Percentiles rank a stretch among this genome's conserved stretches.
Conservation (phyloP, 768 basidiomycete genomes). For the Russula earlei region DNA sequence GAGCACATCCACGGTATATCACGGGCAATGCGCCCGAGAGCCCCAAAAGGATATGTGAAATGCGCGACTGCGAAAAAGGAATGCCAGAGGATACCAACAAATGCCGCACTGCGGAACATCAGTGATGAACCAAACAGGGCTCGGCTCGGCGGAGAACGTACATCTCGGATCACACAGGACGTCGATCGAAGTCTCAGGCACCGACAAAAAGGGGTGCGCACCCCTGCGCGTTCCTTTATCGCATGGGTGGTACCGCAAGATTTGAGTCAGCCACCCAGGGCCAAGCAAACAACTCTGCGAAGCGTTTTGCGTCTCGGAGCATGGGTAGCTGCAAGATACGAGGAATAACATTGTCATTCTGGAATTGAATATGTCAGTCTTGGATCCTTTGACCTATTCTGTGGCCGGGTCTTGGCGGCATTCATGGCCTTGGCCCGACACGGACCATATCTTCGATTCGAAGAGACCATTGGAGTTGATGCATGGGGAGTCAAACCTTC, state of each 20-base stretch:
- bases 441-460: not conserved
- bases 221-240: not conserved
- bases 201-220: not conserved
- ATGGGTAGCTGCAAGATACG: not conserved
- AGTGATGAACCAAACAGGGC: not conserved
- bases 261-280: not conserved
- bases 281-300: not conserved
- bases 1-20: not conserved
- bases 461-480: too few relatives aligned
- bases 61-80: not conserved
- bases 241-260: not conserved
- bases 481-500: not conserved
- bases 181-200: not conserved
- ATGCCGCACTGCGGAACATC: not conserved
- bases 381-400: not conserved
- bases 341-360: not conserved
- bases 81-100: too few relatives aligned
- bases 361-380: not conserved
- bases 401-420: not conserved
- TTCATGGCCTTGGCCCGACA: not conserved
- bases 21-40: not conserved
- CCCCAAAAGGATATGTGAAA: constrained; percentile 8
- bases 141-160: not conserved
- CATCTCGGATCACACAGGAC: not conserved
- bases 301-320: too few relatives aligned